Percentiles rank a stretch among this genome's conserved stretches.
phyloP scores from a whole-genome alignment of 768 basidiomycete genomes.

The Daedaleopsis sinensis region DNA sequence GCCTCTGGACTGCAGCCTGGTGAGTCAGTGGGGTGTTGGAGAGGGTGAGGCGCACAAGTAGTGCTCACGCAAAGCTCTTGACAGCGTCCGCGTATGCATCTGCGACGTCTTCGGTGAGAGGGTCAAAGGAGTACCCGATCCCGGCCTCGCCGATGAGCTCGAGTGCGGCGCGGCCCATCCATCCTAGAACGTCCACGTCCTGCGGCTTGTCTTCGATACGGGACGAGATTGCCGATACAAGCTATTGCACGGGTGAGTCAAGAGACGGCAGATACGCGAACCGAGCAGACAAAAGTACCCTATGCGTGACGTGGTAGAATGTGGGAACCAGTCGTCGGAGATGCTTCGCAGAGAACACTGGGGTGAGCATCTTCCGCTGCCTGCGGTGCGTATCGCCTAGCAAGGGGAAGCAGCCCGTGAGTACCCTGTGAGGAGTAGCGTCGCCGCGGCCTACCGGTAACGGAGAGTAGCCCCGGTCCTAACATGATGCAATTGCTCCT shows the following conservation, averaged over 20 bases:
- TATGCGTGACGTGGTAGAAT: background rate
- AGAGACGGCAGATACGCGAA: background rate
- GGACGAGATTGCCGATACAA: background rate
- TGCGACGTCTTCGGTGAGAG: constrained; percentile 5
- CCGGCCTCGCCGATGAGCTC: constrained; percentile 22
- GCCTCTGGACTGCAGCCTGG: constrained; percentile 17
- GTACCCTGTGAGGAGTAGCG: too few relatives aligned
- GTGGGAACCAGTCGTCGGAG: background rate
- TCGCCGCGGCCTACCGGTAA: too few relatives aligned
- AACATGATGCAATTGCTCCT: too few relatives aligned
- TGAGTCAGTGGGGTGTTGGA: constrained; percentile 24
- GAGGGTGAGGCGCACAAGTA: background rate
- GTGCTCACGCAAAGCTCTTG: constrained; percentile 23
- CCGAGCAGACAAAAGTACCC: background rate
- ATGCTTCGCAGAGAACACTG: constrained; percentile 18
- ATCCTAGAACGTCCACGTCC: constrained; percentile 17
- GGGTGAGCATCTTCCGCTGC: constrained; percentile 26
- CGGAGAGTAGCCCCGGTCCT: too few relatives aligned
- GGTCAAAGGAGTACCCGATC: constrained; percentile 21
- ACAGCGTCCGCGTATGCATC: constrained; percentile 22
- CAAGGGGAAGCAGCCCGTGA: too few relatives aligned
- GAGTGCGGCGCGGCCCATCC: constrained; percentile 22
- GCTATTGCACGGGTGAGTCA: background rate
- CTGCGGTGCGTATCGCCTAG: constrained; percentile 21
- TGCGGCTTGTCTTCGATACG: background rate